Evolutionary conservation across 441 rosid species (phyloP).

Genomic region (Mallotus japonicus): DNA sequence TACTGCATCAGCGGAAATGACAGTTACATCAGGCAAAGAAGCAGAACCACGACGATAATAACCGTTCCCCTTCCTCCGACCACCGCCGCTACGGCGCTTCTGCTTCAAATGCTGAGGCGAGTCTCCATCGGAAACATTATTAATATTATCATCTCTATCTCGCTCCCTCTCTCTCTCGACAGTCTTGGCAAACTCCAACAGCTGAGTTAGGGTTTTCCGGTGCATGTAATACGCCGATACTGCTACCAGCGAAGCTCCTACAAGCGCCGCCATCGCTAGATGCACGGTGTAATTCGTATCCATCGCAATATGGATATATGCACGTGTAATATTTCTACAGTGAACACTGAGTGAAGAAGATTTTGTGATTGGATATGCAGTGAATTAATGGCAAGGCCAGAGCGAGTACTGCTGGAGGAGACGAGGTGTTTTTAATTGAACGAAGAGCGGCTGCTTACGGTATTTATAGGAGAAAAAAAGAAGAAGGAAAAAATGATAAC

Average conservation of each 20-base stretch:
- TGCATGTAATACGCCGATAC: conserved; percentile 93
- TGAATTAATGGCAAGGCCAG: too few species aligned
- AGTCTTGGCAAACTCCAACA: conserved; percentile 84
- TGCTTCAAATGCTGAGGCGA: conserved; percentile 45
- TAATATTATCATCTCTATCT: conserved; percentile 29
- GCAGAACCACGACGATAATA: conserved; percentile 61
- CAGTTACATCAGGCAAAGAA: conserved; percentile 70
- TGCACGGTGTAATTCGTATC: conserved; percentile 62
- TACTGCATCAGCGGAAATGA: conserved; percentile 49
- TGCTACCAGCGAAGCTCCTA: conserved; percentile 92
- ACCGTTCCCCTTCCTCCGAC: conserved; percentile 41
- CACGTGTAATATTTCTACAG: too few species aligned
- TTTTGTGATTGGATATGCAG: too few species aligned
- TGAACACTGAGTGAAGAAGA: too few species aligned
- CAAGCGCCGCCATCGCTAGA: conserved; percentile 87
- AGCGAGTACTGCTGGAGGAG: background rate
- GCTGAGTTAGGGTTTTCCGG: conserved; percentile 82
- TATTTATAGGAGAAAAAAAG: conserved; percentile 37
- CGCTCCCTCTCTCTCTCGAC: conserved; percentile 60
- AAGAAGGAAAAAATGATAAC: background rate
- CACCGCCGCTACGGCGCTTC: conserved; percentile 38
- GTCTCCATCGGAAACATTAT: conserved; percentile 33
- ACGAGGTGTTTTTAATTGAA: conserved; percentile 10
- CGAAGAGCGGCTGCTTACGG: conserved; percentile 4
- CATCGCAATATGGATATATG: conserved; percentile 34